A percentile compares a stretch with the other conserved stretches of the same genome.
phyloP scores from a whole-genome alignment of 2,329 filamentous ascomycete genomes.

The Aspergillus pseudoterreus region DNA sequence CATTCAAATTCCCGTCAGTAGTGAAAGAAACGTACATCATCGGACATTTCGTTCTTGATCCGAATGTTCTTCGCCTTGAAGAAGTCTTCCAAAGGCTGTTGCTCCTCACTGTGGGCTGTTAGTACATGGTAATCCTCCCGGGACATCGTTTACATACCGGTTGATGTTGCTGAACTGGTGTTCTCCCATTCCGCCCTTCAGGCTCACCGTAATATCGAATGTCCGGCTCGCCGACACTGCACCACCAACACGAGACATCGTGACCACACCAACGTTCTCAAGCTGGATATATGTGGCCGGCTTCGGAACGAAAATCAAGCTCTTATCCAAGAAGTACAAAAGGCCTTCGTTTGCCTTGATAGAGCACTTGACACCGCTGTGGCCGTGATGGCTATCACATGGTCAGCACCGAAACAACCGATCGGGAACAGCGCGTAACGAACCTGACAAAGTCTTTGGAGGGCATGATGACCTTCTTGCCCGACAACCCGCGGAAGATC shows the following conservation, averaged over 20 bases:
- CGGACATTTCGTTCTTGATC: slow-evolving; percentile 98
- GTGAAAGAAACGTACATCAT: slow-evolving; percentile 64
- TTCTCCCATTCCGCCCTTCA: slow-evolving; percentile 83
- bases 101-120: slow-evolving; percentile 64
- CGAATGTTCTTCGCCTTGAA: slow-evolving; percentile 94
- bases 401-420: slow-evolving; percentile 1
- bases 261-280: slow-evolving; percentile 86
- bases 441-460: slow-evolving; percentile 87
- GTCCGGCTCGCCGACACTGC: slow-evolving; percentile 91
- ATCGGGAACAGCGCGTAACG: slow-evolving; percentile 7
- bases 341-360: slow-evolving; percentile 99
- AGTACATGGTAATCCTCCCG: slow-evolving; percentile 9
- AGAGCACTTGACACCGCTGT: slow-evolving; percentile 97
- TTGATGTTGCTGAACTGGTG: slow-evolving; percentile 99
- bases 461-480: slow-evolving; percentile 91
- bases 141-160: slow-evolving; percentile 46
- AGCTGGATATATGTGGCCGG: slow-evolving; percentile 96
- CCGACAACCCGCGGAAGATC: slow-evolving; percentile 89
- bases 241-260: slow-evolving; percentile 92
- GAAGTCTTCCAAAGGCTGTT: slow-evolving; percentile 93
- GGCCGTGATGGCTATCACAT: slow-evolving; percentile 69
- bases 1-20: too few species aligned
- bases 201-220: slow-evolving; percentile 90
- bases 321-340: slow-evolving; percentile 94
- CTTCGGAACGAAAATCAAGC: slow-evolving; percentile 98